Base-by-base conservation (phyloP, 192 early-diverging fungal species). In the Endogone sp. region DNA sequence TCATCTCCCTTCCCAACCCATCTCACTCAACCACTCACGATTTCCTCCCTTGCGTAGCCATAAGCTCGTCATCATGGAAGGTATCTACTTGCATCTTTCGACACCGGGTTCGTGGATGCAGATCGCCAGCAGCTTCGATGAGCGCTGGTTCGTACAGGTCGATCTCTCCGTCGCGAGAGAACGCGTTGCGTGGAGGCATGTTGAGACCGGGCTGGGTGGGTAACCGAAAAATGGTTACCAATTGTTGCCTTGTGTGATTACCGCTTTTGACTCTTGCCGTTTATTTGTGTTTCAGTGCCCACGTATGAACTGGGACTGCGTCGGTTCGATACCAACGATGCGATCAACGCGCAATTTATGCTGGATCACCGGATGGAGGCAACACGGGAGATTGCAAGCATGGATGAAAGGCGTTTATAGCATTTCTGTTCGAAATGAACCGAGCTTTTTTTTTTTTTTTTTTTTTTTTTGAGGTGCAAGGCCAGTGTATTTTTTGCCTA, bases 31-130 rank as follows among this genome's bases (percentile, higher is more conserved):
- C n/a, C n/a, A n/a, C n/a, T n/a, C n/a, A n/a, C n/a, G n/a, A n/a
- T n/a, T n/a, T n/a, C n/a, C 55, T 56, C 55, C 11, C 55, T 11
- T 11, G 55, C 55, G 55, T n/a, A 73, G 68, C 29, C 77, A 82
- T 62, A 64, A 68, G 26, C 63, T 88, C 56, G 28, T 88, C 20
- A 57, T 88, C 23, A 28, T 85, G 13, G 86, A 88, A 70, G 86
- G 86, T 1, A 65, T 88, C n/a, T 88, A 88, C 58, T 67, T 85
- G 28, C 79, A 79, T 29, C 62, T 81, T 20, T 61, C 32, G 9
- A 27, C 65, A 3, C 66, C 71, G 11, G 61, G 49, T 16, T 72
- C 77, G 11, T 88, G 86, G 86, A 26, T 55, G 26, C 26, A 75
- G 22, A 76, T 88, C 32, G 29, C 66, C 20, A 27, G 20, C 4